Evolutionary conservation across 192 early-diverging fungal species (phyloP), one percentile per base, ranked within the genome.

Genomic region (Glomus cerebriforme): DNA sequence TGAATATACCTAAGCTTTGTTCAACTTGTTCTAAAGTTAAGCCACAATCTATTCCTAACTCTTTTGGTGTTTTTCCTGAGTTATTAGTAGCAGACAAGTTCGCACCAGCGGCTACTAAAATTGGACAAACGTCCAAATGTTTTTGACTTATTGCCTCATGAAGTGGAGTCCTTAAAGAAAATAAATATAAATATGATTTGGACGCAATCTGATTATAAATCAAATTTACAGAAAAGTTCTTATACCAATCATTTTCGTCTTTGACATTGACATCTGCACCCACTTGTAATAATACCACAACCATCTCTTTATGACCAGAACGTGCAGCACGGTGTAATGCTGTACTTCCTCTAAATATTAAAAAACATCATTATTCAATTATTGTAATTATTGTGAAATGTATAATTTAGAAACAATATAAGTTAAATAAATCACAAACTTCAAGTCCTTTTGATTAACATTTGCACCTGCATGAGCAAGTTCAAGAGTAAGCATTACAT

Each of bases 251-350:
- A 62, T 75, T 59, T 59, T 83, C 89, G 1, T 91, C 92, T 26
- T 86, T 87, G 15, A 85, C 87, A 68, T 87, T 85, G 47, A 87
- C 85, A 71, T 93, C 87, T 2, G 90, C 91, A 32, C 90, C 91
- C 29, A 86, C 81, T 79, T 82, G 88, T 37, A 83, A 84, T 35
- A 90, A 73, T 2, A 90, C 74, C 39, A 81, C 75, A 13, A 90
- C 87, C 58, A 90, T 86, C 39, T 87, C 81, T 13, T 72, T 27
- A 43, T 84, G 84, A 2, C 92, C 92, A 43, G 88, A 79, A 0
- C 92, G 83, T 13, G 92, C 86, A 8, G 92, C 91, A 73, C 90
- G 85, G 74, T 93, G 92, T 59, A 93, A 67, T 12, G 92, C 88
- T 24, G 89, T 92, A 81, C 88, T 92, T 15, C 91, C 91, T 78